Percentiles rank a stretch among this genome's conserved stretches.
These are phyloP conservation scores for Leishmania aethiopica DNA, from an alignment of 208 protist species.

Conservation along the genomic window DNA sequence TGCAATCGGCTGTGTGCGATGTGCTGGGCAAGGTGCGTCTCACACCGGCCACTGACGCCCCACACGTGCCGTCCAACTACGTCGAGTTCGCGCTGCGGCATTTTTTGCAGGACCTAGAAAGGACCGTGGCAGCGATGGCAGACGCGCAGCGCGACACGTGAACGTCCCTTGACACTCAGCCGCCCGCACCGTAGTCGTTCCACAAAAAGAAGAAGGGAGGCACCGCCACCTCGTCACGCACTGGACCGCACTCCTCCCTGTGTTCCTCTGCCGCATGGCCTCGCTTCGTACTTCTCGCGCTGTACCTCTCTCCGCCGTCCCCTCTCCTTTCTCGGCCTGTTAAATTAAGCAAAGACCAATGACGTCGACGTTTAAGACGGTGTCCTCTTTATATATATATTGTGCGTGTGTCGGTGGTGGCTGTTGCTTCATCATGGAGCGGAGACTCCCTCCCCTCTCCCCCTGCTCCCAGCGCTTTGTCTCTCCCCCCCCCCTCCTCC, in stretches of 20 bases:
- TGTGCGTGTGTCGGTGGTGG: background rate
- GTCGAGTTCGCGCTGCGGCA: constrained; percentile 82
- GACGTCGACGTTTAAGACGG: background rate
- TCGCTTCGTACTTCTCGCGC: background rate
- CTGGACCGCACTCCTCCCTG: background rate
- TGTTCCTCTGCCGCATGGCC: background rate
- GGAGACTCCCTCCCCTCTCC: background rate
- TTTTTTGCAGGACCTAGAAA: constrained; percentile 81
- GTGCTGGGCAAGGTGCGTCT: constrained; percentile 24
- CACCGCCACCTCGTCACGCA: too few species aligned
- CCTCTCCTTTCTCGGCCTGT: background rate
- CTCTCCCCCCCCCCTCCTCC: background rate
- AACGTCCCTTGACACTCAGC: background rate
- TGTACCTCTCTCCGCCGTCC: background rate
- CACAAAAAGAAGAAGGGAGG: background rate
- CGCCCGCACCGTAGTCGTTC: background rate
- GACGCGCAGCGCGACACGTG: background rate
- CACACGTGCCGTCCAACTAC: constrained; percentile 45
- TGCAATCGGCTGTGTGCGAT: constrained; percentile 36
- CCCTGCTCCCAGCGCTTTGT: background rate
- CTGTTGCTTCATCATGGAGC: too few species aligned
- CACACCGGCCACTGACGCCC: constrained; percentile 4
- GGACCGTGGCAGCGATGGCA: constrained; percentile 44
- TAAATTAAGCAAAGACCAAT: background rate
- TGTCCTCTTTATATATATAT: background rate